Conservation (phyloP, 2,329 filamentous ascomycete species). For the Fusarium staphyleae region DNA sequence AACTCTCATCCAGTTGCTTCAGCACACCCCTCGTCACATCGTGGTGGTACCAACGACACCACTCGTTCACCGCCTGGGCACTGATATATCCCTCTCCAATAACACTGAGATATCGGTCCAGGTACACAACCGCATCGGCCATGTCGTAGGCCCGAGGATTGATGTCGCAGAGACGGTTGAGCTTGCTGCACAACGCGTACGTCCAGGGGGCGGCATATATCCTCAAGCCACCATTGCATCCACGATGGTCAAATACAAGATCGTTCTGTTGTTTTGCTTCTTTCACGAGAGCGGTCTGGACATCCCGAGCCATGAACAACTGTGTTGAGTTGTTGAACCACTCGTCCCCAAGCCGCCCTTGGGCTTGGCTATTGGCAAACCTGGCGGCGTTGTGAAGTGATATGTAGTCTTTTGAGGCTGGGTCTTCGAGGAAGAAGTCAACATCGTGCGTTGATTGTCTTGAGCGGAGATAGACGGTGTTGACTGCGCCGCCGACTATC, state of each 20-base stretch:
- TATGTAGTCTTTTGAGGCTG: conserved; percentile 16
- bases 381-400: conserved; percentile 27
- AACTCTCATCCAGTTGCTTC: conserved; percentile 18
- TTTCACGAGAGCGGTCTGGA: conserved; percentile 17
- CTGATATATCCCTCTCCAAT: conserved; percentile 7
- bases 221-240: conserved; percentile 21
- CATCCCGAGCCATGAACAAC: conserved; percentile 24
- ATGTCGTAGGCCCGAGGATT: conserved; percentile 29
- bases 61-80: conserved; percentile 9
- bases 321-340: conserved; percentile 39
- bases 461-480: conserved; percentile 30
- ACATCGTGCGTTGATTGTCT: conserved; percentile 33
- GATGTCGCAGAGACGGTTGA: conserved; percentile 29
- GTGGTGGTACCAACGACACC: conserved; percentile 30
- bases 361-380: conserved; percentile 26
- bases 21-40: conserved; percentile 20
- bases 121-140: conserved; percentile 32
- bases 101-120: conserved; percentile 20
- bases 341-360: conserved; percentile 26
- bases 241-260: conserved; percentile 28
- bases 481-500: conserved; percentile 33
- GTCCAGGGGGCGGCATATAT: conserved; percentile 34
- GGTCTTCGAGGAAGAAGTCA: conserved; percentile 31
- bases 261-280: conserved; percentile 24
- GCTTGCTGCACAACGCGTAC: conserved; percentile 33